These are phyloP conservation scores for Moesziomyces antarcticus DNA, from an alignment of 1,284 basidiomycete genomes.

Conservation along the genomic window DNA sequence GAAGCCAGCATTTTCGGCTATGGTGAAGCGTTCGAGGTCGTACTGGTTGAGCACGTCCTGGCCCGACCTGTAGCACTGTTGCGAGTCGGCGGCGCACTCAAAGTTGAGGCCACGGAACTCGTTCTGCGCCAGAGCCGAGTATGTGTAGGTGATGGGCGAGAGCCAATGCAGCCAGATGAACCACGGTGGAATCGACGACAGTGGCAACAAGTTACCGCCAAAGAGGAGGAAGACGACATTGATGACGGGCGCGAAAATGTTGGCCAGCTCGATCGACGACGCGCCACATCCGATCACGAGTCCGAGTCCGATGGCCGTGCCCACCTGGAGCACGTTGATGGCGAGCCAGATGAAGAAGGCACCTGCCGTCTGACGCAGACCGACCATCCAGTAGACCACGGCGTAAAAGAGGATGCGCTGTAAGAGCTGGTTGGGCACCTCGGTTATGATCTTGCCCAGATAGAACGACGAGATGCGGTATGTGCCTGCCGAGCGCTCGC, in stretches of 20 bases:
- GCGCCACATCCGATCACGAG: slow-evolving; percentile 46
- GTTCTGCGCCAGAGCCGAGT: slow-evolving; percentile 49
- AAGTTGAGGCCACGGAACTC: slow-evolving; percentile 39
- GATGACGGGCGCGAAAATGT: slow-evolving; percentile 55
- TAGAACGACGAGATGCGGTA: slow-evolving; percentile 53
- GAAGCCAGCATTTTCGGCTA: slow-evolving; percentile 53
- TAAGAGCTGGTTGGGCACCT: slow-evolving; percentile 47
- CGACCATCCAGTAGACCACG: slow-evolving; percentile 51
- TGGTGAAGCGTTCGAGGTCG: slow-evolving; percentile 44
- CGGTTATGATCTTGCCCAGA: slow-evolving; percentile 44
- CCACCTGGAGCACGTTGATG: slow-evolving; percentile 43
- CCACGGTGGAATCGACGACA: slow-evolving; percentile 48
- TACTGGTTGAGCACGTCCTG: slow-evolving; percentile 53
- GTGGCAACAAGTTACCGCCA: slow-evolving; percentile 50
- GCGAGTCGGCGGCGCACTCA: slow-evolving; percentile 23
- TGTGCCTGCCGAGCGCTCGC: slow-evolving; percentile 49
- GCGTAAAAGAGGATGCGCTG: slow-evolving; percentile 39
- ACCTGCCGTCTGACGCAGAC: slow-evolving; percentile 23
- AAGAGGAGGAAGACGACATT: slow-evolving; percentile 58
- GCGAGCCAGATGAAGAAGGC: slow-evolving; percentile 54
- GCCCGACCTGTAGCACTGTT: slow-evolving; percentile 50
- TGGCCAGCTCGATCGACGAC: slow-evolving; percentile 42
- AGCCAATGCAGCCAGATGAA: slow-evolving; percentile 54
- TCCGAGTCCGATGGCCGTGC: slow-evolving; percentile 34
- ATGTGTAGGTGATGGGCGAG: slow-evolving; percentile 56